phyloP scores from a whole-genome alignment of 2,329 filamentous ascomycete species.

The Metarhizium sp. region DNA sequence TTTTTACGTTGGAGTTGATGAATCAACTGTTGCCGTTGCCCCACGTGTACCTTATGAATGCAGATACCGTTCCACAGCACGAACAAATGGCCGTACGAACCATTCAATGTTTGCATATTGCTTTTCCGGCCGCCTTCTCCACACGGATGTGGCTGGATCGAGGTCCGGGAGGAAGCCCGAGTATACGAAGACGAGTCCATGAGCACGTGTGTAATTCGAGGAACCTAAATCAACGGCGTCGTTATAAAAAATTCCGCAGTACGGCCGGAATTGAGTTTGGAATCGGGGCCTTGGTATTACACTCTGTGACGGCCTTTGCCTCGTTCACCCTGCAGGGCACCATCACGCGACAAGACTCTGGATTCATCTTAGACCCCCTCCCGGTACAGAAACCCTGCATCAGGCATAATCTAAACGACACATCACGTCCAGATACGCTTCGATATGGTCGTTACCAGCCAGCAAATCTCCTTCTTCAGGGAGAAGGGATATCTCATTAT shows the following conservation, averaged over 20 bases:
- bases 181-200: not conserved
- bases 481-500: conserved; percentile 11
- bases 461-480: conserved; percentile 7
- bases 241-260: not conserved
- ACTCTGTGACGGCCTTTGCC: not conserved
- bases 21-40: not conserved
- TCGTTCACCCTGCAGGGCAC: too few species aligned
- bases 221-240: not conserved
- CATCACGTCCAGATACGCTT: too few species aligned
- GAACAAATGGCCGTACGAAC: not conserved
- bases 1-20: not conserved
- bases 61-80: not conserved
- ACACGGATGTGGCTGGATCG: not conserved
- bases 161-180: not conserved
- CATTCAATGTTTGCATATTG: too few species aligned
- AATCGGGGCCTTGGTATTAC: not conserved
- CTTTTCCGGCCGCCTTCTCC: not conserved
- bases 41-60: not conserved
- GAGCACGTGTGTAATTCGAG: not conserved
- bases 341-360: too few species aligned
- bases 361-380: too few species aligned
- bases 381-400: too few species aligned
- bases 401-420: too few species aligned
- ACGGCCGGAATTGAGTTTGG: not conserved
- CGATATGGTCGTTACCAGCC: too few species aligned